Conservation (phyloP, 768 basidiomycete genomes). For the Naematelia encephala region DNA sequence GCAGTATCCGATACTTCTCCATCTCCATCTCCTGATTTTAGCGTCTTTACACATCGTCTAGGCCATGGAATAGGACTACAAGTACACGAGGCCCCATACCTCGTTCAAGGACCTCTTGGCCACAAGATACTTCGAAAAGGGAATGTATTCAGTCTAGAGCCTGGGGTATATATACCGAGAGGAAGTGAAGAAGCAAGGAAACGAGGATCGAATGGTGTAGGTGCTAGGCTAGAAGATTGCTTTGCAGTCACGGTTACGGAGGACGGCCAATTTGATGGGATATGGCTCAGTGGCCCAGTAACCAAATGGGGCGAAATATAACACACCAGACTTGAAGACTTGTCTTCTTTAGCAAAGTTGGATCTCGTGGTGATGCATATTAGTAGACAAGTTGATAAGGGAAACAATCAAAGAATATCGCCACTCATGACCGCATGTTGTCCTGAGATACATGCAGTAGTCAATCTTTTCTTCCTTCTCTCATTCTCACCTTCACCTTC, state of each 20-base stretch:
- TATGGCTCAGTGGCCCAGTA: slow-evolving; percentile 43
- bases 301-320: slow-evolving; percentile 6
- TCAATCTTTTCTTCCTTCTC: neutral
- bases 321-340: neutral
- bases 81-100: slow-evolving; percentile 75
- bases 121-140: slow-evolving; percentile 60
- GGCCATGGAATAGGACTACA: slow-evolving; percentile 71
- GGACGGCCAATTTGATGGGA: slow-evolving; percentile 32
- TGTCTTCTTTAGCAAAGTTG: too few relatives aligned
- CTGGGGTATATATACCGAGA: slow-evolving; percentile 51
- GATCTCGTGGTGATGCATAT: too few relatives aligned
- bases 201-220: slow-evolving; percentile 62
- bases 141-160: slow-evolving; percentile 78
- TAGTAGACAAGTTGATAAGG: too few relatives aligned
- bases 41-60: slow-evolving; percentile 69
- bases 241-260: slow-evolving; percentile 25
- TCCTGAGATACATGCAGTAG: too few relatives aligned
- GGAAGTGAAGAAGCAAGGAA: slow-evolving; percentile 58
- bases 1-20: slow-evolving; percentile 55
- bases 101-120: slow-evolving; percentile 62
- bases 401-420: too few relatives aligned
- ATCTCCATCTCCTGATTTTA: slow-evolving; percentile 20
- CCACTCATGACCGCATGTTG: too few relatives aligned
- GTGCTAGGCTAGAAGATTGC: slow-evolving; percentile 79
- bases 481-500: neutral